A percentile compares a stretch with the other conserved stretches of the same genome.
These are phyloP conservation scores for Pestalotiopsis sp. DNA, from an alignment of 2,329 filamentous ascomycete genomes.

Conservation along the genomic window DNA sequence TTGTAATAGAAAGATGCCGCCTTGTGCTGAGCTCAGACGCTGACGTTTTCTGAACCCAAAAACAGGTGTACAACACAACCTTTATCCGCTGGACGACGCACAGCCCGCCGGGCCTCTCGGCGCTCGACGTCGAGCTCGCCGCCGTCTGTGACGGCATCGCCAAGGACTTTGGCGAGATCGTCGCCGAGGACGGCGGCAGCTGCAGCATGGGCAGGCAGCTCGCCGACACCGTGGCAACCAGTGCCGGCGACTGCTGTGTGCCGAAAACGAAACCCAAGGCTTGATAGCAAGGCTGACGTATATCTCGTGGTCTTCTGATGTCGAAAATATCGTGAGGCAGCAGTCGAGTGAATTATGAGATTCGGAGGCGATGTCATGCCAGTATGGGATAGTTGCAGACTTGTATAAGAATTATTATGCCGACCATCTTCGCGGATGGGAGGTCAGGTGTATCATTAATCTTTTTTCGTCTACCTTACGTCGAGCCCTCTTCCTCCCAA, in stretches of 20 bases:
- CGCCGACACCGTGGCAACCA: constrained; percentile 44
- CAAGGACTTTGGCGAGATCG: constrained; percentile 54
- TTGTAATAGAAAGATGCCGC: background rate
- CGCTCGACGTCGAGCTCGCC: constrained; percentile 64
- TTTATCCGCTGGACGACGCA: constrained; percentile 76
- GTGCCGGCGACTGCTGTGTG: constrained; percentile 55
- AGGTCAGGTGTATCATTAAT: constrained; percentile 11
- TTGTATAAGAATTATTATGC: background rate
- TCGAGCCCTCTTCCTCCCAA: constrained; percentile 12
- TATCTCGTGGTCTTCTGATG: background rate
- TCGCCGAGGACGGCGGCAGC: constrained; percentile 23
- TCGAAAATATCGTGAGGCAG: too few relatives aligned
- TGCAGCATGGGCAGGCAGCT: constrained; percentile 41
- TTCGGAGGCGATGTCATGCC: too few relatives aligned
- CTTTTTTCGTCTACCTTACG: constrained; percentile 18
- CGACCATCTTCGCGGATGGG: background rate
- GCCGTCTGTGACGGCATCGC: constrained; percentile 61
- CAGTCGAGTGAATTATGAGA: too few relatives aligned
- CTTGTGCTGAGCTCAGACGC: background rate
- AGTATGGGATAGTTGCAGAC: too few relatives aligned
- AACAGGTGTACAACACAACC: constrained; percentile 68
- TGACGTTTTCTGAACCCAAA: background rate
- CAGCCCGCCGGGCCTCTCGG: constrained; percentile 62
- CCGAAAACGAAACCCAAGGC: constrained; percentile 35
- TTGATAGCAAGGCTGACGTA: background rate